Base-by-base conservation (phyloP, 2,329 filamentous ascomycete species). In the Biscogniauxia mediterranea region DNA sequence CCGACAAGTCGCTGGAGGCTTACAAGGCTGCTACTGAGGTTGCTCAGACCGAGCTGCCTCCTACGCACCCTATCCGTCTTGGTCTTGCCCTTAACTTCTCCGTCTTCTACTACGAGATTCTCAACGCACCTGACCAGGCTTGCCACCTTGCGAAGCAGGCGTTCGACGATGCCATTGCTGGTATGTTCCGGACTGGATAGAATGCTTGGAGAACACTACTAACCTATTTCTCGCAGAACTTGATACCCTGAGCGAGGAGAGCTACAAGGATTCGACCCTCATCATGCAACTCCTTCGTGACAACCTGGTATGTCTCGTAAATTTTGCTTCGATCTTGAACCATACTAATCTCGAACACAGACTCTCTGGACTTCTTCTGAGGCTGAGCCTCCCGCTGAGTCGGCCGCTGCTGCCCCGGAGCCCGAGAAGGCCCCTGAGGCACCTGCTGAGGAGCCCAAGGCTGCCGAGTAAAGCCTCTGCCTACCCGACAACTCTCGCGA, bases 51-150 rank as follows among this genome's bases (percentile, higher is more conserved):
- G 92, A 95, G 79, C 88, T 96, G 71, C 89, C 92, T 66, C 92
- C 92, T 66, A 96, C 92, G 61, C 92, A 96, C 85, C 92, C 92
- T 75, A 96, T 96, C 81, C 92, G 92, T 75, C 90, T 96, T 68
- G 92, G 92, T 77, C 88, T 96, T 69, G 92, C 92, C 73, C 86
- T 96, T 70, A 96, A 96, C 89, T 96, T 96, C 86, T 97, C 93
- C 69, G 93, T 97, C 75, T 98, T 97, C 87, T 98, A 98, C 89
- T 99, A 99, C 80, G 92, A 99, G 88, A 99, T 98, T 78, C 86
- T 98, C 75, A 99, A 98, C 86, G 93, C 94, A 52, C 94, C 94
- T 68, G 95, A 98, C 79, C 94, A 96, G 83, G 94, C 93, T 77
- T 97, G 94, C 89, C 93, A 97, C 80, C 89, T 97, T 71, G 94